A percentile compares a stretch with the other conserved stretches of the same genome.
Evolutionary conservation across 768 basidiomycete species (phyloP).

Genomic region (Phaffia tasmanica): DNA sequence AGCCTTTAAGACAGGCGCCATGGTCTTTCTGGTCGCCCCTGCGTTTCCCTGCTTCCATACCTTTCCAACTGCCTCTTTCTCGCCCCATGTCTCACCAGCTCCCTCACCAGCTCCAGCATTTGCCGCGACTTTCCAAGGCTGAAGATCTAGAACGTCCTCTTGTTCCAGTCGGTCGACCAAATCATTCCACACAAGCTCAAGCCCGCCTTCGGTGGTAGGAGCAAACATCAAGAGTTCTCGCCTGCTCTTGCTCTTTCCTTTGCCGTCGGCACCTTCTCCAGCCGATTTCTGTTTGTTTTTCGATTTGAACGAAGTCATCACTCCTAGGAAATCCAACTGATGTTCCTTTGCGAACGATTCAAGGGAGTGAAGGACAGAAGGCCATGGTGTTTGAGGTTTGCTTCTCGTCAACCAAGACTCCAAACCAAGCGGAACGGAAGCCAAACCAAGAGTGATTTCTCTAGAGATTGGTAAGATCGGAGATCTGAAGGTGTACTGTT

Average conservation of each 20-base stretch:
- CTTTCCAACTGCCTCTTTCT: constrained; percentile 26
- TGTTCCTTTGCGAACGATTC: constrained; percentile 57
- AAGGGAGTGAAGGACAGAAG: constrained; percentile 38
- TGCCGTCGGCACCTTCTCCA: not conserved
- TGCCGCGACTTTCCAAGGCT: constrained; percentile 15
- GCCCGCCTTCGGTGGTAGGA: constrained; percentile 23
- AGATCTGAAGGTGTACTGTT: constrained; percentile 58
- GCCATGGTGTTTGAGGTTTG: constrained; percentile 39
- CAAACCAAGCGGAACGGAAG: constrained; percentile 66
- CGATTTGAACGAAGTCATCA: constrained; percentile 57
- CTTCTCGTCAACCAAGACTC: constrained; percentile 45
- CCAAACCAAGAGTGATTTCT: constrained; percentile 50
- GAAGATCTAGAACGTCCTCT: not conserved
- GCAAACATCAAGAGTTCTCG: constrained; percentile 54
- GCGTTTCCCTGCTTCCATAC: constrained; percentile 41
- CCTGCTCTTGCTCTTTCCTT: constrained; percentile 45
- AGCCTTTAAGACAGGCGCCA: constrained; percentile 35
- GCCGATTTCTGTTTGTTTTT: no score
- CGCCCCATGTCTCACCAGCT: constrained; percentile 27
- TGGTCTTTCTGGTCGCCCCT: constrained; percentile 39
- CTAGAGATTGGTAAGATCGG: constrained; percentile 41
- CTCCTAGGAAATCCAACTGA: constrained; percentile 56
- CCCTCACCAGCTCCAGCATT: constrained; percentile 13
- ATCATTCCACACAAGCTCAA: constrained; percentile 32
- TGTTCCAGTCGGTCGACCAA: constrained; percentile 20